Evolutionary conservation across 495 filamentous ascomycete genomes (phyloP).

Genomic region (Achaetomiella virescens): DNA sequence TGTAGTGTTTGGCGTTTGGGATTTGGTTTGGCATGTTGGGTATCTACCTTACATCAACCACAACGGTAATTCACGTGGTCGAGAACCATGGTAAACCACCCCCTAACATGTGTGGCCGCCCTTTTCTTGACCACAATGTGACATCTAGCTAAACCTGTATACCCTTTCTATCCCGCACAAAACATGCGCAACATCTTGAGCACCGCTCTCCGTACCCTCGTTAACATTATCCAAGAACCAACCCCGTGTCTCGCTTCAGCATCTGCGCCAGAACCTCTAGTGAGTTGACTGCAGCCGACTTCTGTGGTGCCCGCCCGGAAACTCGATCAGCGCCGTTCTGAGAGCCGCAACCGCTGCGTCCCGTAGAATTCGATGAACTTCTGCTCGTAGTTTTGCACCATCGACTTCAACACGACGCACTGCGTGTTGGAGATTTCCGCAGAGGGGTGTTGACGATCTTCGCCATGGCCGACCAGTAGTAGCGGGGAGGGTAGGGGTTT

Average conservation of each 20-base stretch:
- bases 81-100: neutral
- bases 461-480: conserved; percentile 75
- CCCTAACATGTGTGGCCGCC: neutral
- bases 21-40: conserved; percentile 7
- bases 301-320: conserved; percentile 51
- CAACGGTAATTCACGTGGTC: neutral
- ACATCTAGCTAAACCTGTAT: neutral
- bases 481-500: conserved; percentile 71
- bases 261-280: conserved; percentile 54
- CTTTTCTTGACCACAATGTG: neutral
- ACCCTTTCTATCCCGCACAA: neutral
- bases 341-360: conserved; percentile 59
- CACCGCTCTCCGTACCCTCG: neutral
- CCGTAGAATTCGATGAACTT: conserved; percentile 76
- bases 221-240: conserved; percentile 32
- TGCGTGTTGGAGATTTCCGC: conserved; percentile 68
- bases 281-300: conserved; percentile 51
- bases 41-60: conserved; percentile 4
- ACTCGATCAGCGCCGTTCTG: conserved; percentile 57
- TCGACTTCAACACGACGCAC: conserved; percentile 64
- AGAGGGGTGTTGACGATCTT: conserved; percentile 66
- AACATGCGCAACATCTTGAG: neutral
- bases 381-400: conserved; percentile 64
- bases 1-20: conserved; percentile 2
- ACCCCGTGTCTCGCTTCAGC: conserved; percentile 53